Percentiles rank a stretch among this genome's conserved stretches.
Evolutionary conservation across 768 basidiomycete genomes (phyloP).

Genomic region (Mycena belliarum): DNA sequence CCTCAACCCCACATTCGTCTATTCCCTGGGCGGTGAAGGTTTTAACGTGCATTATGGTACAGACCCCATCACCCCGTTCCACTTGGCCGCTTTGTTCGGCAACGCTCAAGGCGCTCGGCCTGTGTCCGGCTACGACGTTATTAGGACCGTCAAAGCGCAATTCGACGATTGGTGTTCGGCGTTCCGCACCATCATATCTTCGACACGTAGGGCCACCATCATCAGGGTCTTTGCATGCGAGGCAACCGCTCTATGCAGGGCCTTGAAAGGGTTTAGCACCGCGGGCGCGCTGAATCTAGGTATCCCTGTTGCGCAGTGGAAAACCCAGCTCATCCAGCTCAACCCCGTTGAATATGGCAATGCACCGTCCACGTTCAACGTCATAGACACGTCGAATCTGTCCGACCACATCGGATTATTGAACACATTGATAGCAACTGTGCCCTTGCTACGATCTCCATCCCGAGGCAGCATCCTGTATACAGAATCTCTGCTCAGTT

Average conservation of each 20-base stretch:
- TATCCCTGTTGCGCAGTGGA: slow-evolving; percentile 38
- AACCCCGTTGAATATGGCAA: slow-evolving; percentile 3
- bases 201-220: slow-evolving; percentile 1
- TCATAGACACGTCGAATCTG: slow-evolving; percentile 54
- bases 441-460: slow-evolving; percentile 37
- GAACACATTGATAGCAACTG: slow-evolving; percentile 40
- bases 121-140: slow-evolving; percentile 9
- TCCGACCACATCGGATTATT: slow-evolving; percentile 49
- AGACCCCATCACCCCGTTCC: slow-evolving; percentile 43
- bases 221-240: slow-evolving; percentile 46
- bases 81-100: slow-evolving; percentile 27
- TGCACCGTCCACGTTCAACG: slow-evolving; percentile 40
- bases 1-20: slow-evolving; percentile 50
- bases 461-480: slow-evolving; percentile 29
- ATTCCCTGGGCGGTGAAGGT: slow-evolving; percentile 37
- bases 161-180: slow-evolving; percentile 23
- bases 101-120: neutral
- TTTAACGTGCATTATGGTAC: slow-evolving; percentile 47
- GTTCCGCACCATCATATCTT: neutral
- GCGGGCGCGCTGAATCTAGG: slow-evolving; percentile 26
- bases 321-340: slow-evolving; percentile 14
- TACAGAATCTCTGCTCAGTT: slow-evolving; percentile 41
- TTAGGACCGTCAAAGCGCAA: slow-evolving; percentile 16
- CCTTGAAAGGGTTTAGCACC: slow-evolving; percentile 29
- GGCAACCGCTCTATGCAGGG: slow-evolving; percentile 38